Evolutionary conservation across 805 yeast species (phyloP), one percentile per base, ranked within the genome.

Genomic region (Cyberlindnera misumaiensis): DNA sequence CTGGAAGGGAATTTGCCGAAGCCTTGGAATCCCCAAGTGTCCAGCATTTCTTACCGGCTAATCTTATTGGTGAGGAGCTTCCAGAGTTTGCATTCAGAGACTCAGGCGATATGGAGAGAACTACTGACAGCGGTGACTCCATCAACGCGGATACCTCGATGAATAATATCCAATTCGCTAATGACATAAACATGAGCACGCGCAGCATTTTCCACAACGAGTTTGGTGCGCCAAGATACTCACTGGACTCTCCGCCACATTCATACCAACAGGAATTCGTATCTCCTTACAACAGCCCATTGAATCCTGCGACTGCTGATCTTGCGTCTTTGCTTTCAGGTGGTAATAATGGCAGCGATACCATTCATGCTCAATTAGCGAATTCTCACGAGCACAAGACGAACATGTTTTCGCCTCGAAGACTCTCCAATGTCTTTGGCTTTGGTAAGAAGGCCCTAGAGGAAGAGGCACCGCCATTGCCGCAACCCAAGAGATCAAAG

Each of bases 31-130:
- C 54, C 16, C 67, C 64, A 7, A 49, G 62, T 14, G 57, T 62
- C 26, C 59, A 62, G 36, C 53, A 55, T 39, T 52, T 63, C 10
- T 42, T 65, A 13, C 71, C 70, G 3, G 52, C 68, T 3, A 50
- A 61, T 36, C 40, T 65, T 32, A 55, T 55, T 16, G 47, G 45
- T 15, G 58, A 55, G 11, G 59, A 51, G 28, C 32, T 52, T 4
- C 36, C 48, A 12, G 54, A 40, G 11, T 35, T 43, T 4, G 17
- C 38, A 5, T 36, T 42, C 25, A 38, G 38, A 4, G 30, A 30
- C 28, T 30, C 39, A n/a, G 28, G 33, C 13, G 15, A 28, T n/a
- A 7, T 20, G 13, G 32, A 26, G 24, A 20, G 24, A 18, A 10
- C 20, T 20, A 13, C 36, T 1, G 32, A 26, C 11, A 39, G 41